A percentile compares a stretch with the other conserved stretches of the same genome.
Conservation (phyloP, 2,329 filamentous ascomycete species). For the Apiospora phragmitis region DNA sequence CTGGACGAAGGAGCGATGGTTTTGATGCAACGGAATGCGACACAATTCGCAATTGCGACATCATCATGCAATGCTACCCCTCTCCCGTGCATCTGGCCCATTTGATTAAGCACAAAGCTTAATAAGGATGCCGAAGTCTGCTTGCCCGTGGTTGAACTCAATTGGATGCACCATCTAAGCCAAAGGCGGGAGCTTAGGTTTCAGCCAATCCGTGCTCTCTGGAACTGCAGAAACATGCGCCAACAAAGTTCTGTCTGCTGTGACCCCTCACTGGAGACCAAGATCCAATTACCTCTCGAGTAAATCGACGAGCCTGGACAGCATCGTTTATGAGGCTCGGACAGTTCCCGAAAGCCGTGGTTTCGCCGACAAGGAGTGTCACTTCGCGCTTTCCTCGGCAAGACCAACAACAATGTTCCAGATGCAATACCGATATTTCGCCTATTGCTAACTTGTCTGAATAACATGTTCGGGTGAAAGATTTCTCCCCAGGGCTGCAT, state of each 20-base stretch:
- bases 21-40: neutral
- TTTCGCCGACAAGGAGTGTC: neutral
- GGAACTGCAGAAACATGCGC: neutral
- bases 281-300: neutral
- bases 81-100: neutral
- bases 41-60: neutral
- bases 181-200: too few species aligned
- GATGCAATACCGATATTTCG: neutral
- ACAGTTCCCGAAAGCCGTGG: neutral
- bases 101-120: neutral
- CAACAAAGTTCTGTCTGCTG: neutral
- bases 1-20: neutral
- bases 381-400: neutral
- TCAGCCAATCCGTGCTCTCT: neutral
- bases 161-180: neutral
- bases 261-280: neutral
- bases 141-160: neutral
- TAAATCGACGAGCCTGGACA: neutral
- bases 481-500: too few species aligned
- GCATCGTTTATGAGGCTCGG: neutral
- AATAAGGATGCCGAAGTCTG: neutral
- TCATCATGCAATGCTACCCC: neutral
- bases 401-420: neutral
- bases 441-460: neutral
- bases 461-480: too few species aligned